Conservation (phyloP, 495 filamentous ascomycete genomes). For the Penicillium lividum region DNA sequence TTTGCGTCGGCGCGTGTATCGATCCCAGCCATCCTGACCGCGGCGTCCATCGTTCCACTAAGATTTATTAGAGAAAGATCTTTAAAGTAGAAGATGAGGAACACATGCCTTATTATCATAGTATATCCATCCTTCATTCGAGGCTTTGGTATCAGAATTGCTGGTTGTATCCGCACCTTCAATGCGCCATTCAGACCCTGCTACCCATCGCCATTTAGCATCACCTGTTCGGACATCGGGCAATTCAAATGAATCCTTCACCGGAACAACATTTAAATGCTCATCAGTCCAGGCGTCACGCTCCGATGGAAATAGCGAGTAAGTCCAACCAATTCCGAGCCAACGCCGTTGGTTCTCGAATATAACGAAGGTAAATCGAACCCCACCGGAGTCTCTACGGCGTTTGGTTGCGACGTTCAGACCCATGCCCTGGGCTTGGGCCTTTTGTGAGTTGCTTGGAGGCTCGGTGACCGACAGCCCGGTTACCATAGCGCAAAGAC, state of each 20-base stretch:
- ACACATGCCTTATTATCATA: slow-evolving; percentile 88
- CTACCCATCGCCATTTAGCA: slow-evolving; percentile 87
- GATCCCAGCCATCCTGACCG: slow-evolving; percentile 89
- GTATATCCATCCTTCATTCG: slow-evolving; percentile 87
- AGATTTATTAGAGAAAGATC: slow-evolving; percentile 4
- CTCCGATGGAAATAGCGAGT: slow-evolving; percentile 84
- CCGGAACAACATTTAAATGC: slow-evolving; percentile 76
- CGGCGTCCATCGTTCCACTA: slow-evolving; percentile 92
- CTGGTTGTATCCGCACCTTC: slow-evolving; percentile 64
- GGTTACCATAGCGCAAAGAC: slow-evolving; percentile 65
- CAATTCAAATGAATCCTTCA: slow-evolving; percentile 80
- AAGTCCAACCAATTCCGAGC: slow-evolving; percentile 94
- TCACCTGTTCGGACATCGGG: slow-evolving; percentile 81
- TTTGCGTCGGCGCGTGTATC: slow-evolving; percentile 90
- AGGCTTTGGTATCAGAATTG: slow-evolving; percentile 44
- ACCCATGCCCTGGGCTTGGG: slow-evolving; percentile 43
- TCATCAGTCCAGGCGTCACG: slow-evolving; percentile 93
- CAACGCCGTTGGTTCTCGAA: slow-evolving; percentile 97
- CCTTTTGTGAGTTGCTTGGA: slow-evolving; percentile 29
- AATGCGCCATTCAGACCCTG: slow-evolving; percentile 80
- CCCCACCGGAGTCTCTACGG: slow-evolving; percentile 63
- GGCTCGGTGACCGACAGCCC: slow-evolving; percentile 68
- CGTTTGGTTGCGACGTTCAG: slow-evolving; percentile 53
- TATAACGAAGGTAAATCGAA: slow-evolving; percentile 92
- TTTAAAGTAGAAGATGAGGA: too few species aligned